Base-by-base conservation (phyloP, 345 rosid genomes). In the Syzygium jambos region DNA sequence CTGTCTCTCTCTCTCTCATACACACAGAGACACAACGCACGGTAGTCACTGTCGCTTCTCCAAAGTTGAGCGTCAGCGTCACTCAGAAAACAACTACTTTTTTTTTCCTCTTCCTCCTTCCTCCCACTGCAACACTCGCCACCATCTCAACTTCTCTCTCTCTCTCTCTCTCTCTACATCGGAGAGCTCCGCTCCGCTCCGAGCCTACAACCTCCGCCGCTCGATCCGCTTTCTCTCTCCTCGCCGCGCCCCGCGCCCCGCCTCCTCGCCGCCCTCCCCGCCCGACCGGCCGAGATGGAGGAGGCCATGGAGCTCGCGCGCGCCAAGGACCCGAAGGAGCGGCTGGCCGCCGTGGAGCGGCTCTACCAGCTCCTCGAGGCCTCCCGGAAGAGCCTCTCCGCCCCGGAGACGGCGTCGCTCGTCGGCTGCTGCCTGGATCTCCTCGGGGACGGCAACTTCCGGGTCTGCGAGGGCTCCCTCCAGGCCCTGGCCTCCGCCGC, bases 401-500 rank as follows among this genome's bases (percentile, higher is more conserved):
- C 95, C 17, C 52, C 98, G 41, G 99, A 98, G 88, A 95, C 95
- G 85, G 92, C 97, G 51, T 90, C 97, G 83, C 95, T 98, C 5
- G 98, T 98, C 29, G 99, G 96, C 86, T 95, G 95, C 89, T 98
- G 99, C 90, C 85, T 96, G 93, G 99, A 98, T 98, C 99, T 98
- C 89, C 94, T 96, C 84, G 95, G 91, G 90, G 99, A 98, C 91
- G 95, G 93, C 89, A 98, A 98, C 91, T 98, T 98, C 86, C 94
- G 91, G 85, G 98, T 98, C 83, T 96, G 98, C 13, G 97, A 96
- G 89, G 99, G 99, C 51, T 98, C 95, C n/a, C 95, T 98, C 84
- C 99, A 95, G 94, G 94, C 98, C 30, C 94, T 98, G 78, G 99
- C 99, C 77, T 98, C 99, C 52, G 99, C 99, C 43, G 99, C 99